Evolutionary conservation across 208 protist species (phyloP).

Genomic region (Trypanosoma lewisi): DNA sequence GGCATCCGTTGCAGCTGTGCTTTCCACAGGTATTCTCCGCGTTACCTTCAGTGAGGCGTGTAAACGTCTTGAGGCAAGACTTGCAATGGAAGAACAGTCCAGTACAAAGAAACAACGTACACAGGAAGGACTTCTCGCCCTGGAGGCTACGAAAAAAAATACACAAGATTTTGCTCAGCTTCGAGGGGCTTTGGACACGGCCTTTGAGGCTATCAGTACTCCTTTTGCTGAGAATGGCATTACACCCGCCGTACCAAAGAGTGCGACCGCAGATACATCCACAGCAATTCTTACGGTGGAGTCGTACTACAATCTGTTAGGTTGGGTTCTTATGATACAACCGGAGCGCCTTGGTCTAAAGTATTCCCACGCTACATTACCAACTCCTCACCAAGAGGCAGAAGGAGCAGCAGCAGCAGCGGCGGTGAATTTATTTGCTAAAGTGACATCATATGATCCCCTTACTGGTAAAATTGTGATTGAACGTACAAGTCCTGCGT

Average conservation of each 20-base stretch:
- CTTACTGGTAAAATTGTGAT: conserved; percentile 33
- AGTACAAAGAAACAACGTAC: conserved; percentile 25
- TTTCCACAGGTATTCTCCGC: conserved; percentile 42
- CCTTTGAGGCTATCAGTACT: conserved; percentile 41
- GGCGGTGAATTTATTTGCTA: conserved; percentile 25
- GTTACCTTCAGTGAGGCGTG: conserved; percentile 30
- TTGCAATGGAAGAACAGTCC: conserved; percentile 29
- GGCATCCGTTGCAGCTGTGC: conserved; percentile 41
- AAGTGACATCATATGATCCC: conserved; percentile 31
- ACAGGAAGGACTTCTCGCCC: conserved; percentile 27
- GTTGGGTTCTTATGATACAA: conserved; percentile 52
- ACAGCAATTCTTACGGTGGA: conserved; percentile 33
- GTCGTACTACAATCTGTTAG: conserved; percentile 53
- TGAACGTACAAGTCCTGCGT: conserved; percentile 28
- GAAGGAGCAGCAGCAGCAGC: no score
- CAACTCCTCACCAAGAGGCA: neutral
- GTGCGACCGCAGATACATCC: conserved; percentile 26
- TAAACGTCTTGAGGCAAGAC: conserved; percentile 32
- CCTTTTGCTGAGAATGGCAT: conserved; percentile 27
- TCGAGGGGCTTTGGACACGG: conserved; percentile 28
- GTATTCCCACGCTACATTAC: conserved; percentile 2
- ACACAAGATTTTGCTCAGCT: conserved; percentile 40
- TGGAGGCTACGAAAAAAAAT: conserved; percentile 50
- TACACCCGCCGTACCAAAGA: neutral
- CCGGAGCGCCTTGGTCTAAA: conserved; percentile 35